Evolutionary conservation across 2,329 filamentous ascomycete genomes (phyloP).

Genomic region (Phaeosphaeriaceae sp.): DNA sequence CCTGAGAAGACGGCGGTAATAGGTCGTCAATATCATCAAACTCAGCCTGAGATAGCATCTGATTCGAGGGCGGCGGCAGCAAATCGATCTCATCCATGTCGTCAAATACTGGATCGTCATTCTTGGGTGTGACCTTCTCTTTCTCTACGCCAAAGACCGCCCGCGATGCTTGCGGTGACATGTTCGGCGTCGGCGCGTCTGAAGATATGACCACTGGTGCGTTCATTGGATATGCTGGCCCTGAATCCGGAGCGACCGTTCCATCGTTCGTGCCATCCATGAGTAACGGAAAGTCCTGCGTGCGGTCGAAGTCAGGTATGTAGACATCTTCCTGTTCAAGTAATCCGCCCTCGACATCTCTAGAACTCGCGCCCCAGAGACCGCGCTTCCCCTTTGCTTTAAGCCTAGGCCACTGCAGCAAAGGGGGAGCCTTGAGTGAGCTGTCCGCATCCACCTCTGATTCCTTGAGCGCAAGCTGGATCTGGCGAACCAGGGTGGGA

Average conservation of each 20-base stretch:
- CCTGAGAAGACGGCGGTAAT: conserved; percentile 14
- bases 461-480: conserved; percentile 44
- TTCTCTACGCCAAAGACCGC: neutral
- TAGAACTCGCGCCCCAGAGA: conserved; percentile 43
- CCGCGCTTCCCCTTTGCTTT: conserved; percentile 27
- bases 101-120: conserved; percentile 16
- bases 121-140: neutral
- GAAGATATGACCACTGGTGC: conserved; percentile 28
- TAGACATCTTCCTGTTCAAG: conserved; percentile 36
- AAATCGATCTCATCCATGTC: conserved; percentile 35
- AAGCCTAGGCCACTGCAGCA: conserved; percentile 26
- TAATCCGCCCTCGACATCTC: conserved; percentile 40
- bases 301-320: conserved; percentile 40
- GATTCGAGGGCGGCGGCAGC: conserved; percentile 36
- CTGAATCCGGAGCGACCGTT: neutral
- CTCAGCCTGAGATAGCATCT: conserved; percentile 23
- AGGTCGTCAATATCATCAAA: conserved; percentile 39
- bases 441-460: conserved; percentile 36
- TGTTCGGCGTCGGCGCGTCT: conserved; percentile 25
- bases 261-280: conserved; percentile 25
- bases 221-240: conserved; percentile 8
- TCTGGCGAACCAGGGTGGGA: conserved; percentile 42
- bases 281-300: conserved; percentile 37
- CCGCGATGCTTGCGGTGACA: neutral
- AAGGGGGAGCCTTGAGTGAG: neutral